Conservation (phyloP, 306 rosid species). For the Datisca glomerata region DNA sequence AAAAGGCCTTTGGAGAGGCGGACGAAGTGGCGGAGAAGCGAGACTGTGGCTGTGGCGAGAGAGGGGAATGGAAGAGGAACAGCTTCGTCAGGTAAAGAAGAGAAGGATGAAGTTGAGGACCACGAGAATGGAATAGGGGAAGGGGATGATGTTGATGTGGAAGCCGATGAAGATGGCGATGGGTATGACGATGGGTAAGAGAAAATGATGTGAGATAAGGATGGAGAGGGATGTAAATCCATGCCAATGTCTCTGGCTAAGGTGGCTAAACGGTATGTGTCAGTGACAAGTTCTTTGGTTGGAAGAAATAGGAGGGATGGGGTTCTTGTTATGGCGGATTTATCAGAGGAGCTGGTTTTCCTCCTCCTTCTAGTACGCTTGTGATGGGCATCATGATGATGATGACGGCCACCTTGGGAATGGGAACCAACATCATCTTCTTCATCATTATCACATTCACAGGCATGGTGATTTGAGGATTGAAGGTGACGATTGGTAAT, state of each 20-base stretch:
- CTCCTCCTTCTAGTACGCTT: slow-evolving; percentile 9
- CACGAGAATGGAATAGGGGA: slow-evolving; percentile 5
- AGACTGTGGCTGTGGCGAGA: neutral
- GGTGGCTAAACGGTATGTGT: slow-evolving; percentile 45
- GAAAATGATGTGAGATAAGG: slow-evolving; percentile 60
- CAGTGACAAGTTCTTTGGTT: slow-evolving; percentile 35
- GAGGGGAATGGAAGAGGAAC: neutral
- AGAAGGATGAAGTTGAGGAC: neutral
- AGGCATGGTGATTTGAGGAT: slow-evolving; percentile 5
- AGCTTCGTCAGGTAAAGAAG: neutral
- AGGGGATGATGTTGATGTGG: slow-evolving; percentile 14
- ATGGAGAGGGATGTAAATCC: slow-evolving; percentile 48
- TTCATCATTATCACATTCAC: neutral
- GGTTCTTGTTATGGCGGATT: slow-evolving; percentile 14
- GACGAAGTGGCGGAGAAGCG: neutral
- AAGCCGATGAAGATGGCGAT: slow-evolving; percentile 20
- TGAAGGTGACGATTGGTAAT: slow-evolving; percentile 29
- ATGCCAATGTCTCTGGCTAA: slow-evolving; percentile 50
- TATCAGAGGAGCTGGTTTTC: neutral
- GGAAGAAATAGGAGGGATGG: slow-evolving; percentile 42
- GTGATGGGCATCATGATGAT: neutral
- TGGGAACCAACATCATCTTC: slow-evolving; percentile 1
- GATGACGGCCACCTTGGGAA: no score
- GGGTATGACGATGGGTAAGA: slow-evolving; percentile 21
- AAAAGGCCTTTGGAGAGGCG: slow-evolving; percentile 24